Conservation (phyloP, 495 filamentous ascomycete species). For the Daldinia decipiens region DNA sequence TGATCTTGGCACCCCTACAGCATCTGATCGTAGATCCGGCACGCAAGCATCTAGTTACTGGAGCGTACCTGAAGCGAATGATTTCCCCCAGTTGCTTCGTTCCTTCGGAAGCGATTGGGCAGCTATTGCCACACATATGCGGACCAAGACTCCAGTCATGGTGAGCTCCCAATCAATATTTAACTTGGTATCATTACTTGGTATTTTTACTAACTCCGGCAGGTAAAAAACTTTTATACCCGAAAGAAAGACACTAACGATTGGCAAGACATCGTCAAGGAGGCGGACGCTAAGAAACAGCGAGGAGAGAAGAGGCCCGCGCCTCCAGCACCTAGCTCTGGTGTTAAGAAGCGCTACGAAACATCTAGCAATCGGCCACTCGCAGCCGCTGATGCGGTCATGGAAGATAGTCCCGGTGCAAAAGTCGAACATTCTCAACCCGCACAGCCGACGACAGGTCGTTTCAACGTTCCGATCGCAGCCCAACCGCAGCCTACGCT, state of each 20-base stretch:
- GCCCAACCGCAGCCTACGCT: constrained; percentile 46
- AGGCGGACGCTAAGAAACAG: constrained; percentile 74
- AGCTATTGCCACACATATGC: constrained; percentile 85
- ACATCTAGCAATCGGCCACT: constrained; percentile 61
- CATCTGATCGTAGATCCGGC: constrained; percentile 59
- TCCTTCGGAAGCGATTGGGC: constrained; percentile 91
- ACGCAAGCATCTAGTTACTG: constrained; percentile 88
- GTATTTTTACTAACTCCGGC: constrained; percentile 42
- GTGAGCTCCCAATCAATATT: constrained; percentile 60
- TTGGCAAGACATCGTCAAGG: constrained; percentile 72
- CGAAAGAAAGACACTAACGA: constrained; percentile 80
- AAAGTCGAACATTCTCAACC: constrained; percentile 55
- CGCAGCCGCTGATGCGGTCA: constrained; percentile 66
- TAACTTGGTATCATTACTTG: constrained; percentile 18
- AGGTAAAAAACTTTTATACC: constrained; percentile 94
- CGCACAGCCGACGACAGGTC: constrained; percentile 46
- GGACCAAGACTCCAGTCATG: constrained; percentile 93
- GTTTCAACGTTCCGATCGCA: constrained; percentile 58
- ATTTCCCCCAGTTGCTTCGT: constrained; percentile 79
- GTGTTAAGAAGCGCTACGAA: constrained; percentile 59
- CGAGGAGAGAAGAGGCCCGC: constrained; percentile 78
- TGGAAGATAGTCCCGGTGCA: constrained; percentile 61
- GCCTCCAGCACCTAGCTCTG: constrained; percentile 69
- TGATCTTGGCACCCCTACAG: constrained; percentile 52
- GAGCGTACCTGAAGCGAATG: constrained; percentile 89